Evolutionary conservation across 208 protist genomes (phyloP).

Genomic region (Herpetomonas tarakana): DNA sequence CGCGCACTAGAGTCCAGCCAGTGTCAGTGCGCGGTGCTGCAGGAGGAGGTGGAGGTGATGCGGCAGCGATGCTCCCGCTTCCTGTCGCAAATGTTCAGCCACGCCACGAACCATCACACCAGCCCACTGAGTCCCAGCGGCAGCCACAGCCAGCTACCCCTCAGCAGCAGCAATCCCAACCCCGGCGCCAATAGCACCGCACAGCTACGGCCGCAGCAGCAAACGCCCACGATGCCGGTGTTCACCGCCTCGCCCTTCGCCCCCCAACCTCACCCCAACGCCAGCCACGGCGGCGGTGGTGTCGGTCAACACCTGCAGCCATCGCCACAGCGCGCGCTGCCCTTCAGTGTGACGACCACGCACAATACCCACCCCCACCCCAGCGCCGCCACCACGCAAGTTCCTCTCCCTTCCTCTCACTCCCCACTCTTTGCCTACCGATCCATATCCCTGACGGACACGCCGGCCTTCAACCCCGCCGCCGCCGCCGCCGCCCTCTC

Average conservation of each 20-base stretch:
- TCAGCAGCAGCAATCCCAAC: neutral
- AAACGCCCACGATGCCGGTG: too few species aligned
- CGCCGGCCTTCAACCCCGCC: too few species aligned
- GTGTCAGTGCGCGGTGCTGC: conserved; percentile 17
- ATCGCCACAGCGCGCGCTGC: neutral
- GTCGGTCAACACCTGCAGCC: neutral
- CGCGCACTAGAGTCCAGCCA: conserved; percentile 11
- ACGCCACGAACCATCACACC: neutral
- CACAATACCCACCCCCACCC: neutral
- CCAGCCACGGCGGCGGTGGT: too few species aligned
- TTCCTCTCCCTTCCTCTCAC: too few species aligned
- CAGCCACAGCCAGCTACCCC: neutral
- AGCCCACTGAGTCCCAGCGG: neutral
- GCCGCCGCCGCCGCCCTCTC: neutral
- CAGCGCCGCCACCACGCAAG: too few species aligned
- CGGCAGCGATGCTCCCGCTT: conserved; percentile 14
- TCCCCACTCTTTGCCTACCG: neutral
- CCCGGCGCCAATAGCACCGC: neutral
- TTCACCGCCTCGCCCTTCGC: too few species aligned
- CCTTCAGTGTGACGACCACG: neutral
- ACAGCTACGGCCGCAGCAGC: neutral
- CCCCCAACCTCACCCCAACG: neutral
- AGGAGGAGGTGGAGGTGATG: conserved; percentile 40
- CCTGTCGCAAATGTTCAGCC: too few species aligned
- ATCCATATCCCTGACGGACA: neutral